Percentiles rank a stretch among this genome's conserved stretches.
These are phyloP conservation scores for Talaromyces islandicus DNA, from an alignment of 2,329 filamentous ascomycete genomes.

Conservation along the genomic window DNA sequence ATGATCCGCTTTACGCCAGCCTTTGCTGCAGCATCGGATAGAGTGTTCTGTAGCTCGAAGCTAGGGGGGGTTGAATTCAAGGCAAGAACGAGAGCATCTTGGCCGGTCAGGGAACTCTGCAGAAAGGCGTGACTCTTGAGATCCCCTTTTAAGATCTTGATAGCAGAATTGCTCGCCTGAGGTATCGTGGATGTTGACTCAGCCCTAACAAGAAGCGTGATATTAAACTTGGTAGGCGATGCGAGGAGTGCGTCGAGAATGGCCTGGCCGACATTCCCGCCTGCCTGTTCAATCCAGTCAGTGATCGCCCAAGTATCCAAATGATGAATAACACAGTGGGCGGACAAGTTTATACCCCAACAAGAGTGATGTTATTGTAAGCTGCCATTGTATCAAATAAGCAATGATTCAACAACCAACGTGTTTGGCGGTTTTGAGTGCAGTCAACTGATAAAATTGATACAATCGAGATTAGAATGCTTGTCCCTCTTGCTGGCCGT, in stretches of 20 bases:
- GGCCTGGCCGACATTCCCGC: constrained; percentile 2
- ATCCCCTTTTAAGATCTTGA: constrained; percentile 4
- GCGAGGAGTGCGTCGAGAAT: constrained; percentile 1
- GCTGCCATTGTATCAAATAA: background rate
- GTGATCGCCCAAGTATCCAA: background rate
- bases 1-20: constrained; percentile 7
- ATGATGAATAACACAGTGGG: background rate
- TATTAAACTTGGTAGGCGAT: constrained; percentile 2
- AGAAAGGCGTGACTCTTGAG: background rate
- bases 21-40: constrained; percentile 3
- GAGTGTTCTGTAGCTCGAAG: background rate
- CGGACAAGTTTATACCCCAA: background rate
- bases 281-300: constrained; percentile 1
- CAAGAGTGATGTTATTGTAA: constrained; percentile 3
- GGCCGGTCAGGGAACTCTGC: background rate
- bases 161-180: background rate
- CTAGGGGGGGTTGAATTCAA: background rate
- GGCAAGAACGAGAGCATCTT: constrained; percentile 2
- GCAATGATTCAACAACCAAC: background rate
- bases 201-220: background rate
- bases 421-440: no score
- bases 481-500: no score
- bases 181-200: constrained; percentile 2
- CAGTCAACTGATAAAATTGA: no score
- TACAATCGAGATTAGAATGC: no score